A percentile compares a stretch with the other conserved stretches of the same genome.
Conservation (phyloP, 257 asterid genomes). For the Primulina eburnea region DNA sequence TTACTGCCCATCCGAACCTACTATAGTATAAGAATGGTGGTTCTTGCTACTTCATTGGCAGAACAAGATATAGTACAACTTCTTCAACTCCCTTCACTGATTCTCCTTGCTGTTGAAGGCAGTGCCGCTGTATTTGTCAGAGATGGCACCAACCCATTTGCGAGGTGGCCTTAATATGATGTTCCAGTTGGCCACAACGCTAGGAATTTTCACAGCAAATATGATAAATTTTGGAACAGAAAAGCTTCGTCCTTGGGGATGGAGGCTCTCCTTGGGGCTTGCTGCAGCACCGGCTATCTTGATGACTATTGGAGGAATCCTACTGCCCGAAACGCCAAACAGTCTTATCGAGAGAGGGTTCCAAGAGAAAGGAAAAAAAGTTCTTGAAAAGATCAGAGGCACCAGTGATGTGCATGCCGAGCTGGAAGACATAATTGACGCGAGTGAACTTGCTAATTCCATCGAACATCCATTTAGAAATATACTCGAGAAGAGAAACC, state of each 20-base stretch:
- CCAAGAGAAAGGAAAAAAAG: conserved; percentile 37
- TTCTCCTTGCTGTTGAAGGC: conserved; percentile 49
- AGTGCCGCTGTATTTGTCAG: conserved; percentile 75
- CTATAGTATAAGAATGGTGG: neutral
- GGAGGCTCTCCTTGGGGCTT: conserved; percentile 83
- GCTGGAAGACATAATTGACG: conserved; percentile 65
- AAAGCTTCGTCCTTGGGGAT: conserved; percentile 77
- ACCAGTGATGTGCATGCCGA: conserved; percentile 67
- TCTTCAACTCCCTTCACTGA: neutral
- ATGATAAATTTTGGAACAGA: conserved; percentile 74
- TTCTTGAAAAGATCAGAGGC: conserved; percentile 67
- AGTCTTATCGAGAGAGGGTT: conserved; percentile 64
- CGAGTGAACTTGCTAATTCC: conserved; percentile 62
- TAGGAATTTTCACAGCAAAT: conserved; percentile 83
- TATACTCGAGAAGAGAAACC: conserved; percentile 49
- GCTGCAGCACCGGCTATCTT: conserved; percentile 69
- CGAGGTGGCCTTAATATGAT: conserved; percentile 79
- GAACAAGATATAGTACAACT: neutral
- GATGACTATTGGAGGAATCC: conserved; percentile 67
- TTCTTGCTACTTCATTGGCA: neutral
- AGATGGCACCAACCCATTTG: conserved; percentile 90
- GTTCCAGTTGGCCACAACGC: conserved; percentile 84
- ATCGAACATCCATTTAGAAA: conserved; percentile 70
- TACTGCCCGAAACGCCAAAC: conserved; percentile 87
- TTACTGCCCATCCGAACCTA: neutral